A percentile compares a stretch with the other conserved stretches of the same genome.
Conservation (phyloP, 768 basidiomycete species). For the Plicaturopsis crispa region DNA sequence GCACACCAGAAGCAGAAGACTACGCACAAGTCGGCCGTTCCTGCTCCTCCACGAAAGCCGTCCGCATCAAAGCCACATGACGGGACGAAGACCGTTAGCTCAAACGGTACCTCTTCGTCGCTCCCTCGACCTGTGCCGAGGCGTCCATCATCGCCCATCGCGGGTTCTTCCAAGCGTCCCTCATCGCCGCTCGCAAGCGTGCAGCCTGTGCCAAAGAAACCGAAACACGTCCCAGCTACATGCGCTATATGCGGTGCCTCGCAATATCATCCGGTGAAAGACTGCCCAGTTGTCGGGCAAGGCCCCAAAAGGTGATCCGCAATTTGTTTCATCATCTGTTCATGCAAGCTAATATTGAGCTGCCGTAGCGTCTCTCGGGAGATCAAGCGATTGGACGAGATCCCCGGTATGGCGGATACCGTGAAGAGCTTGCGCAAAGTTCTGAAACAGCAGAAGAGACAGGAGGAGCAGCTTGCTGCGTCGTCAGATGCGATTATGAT, state of each 20-base stretch:
- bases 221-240: slow-evolving; percentile 17
- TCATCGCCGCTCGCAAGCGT: slow-evolving; percentile 11
- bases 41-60: not conserved
- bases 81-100: not conserved
- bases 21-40: slow-evolving; percentile 3
- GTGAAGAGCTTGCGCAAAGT: slow-evolving; percentile 32
- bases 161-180: slow-evolving; percentile 20
- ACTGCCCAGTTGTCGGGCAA: slow-evolving; percentile 46
- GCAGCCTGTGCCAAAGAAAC: slow-evolving; percentile 27
- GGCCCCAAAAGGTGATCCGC: slow-evolving; percentile 61
- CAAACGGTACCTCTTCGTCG: slow-evolving; percentile 2
- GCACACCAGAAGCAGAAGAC: slow-evolving; percentile 14
- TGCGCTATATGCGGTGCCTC: slow-evolving; percentile 44
- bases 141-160: slow-evolving; percentile 10
- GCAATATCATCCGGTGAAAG: slow-evolving; percentile 38
- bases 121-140: not conserved
- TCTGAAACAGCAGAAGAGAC: slow-evolving; percentile 26
- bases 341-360: not conserved
- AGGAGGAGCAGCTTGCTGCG: slow-evolving; percentile 11
- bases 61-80: slow-evolving; percentile 1
- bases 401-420: slow-evolving; percentile 25
- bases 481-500: not conserved
- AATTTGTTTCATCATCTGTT: slow-evolving; percentile 5
- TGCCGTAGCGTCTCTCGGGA: slow-evolving; percentile 30
- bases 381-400: slow-evolving; percentile 34